These are phyloP conservation scores for Trametes punicea DNA, from an alignment of 768 basidiomycete species.

Conservation along the genomic window DNA sequence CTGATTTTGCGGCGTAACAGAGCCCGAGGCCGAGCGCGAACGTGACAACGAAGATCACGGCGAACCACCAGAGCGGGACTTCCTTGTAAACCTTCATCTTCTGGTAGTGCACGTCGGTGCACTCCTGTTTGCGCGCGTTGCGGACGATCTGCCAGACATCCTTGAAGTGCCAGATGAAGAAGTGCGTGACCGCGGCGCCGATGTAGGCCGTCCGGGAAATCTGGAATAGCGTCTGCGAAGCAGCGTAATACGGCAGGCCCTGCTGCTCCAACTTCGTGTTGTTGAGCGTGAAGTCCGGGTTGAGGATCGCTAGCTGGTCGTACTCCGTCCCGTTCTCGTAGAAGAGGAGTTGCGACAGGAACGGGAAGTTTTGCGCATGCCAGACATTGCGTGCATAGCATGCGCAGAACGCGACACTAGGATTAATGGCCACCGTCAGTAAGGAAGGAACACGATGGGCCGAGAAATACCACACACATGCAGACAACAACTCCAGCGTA, in stretches of 20 bases:
- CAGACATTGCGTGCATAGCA: conserved; percentile 48
- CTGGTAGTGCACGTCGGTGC: conserved; percentile 50
- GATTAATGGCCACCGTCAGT: not conserved
- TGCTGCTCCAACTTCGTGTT: conserved; percentile 43
- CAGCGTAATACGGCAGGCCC: conserved; percentile 46
- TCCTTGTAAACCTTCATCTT: conserved; percentile 47
- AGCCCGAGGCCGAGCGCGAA: conserved; percentile 50
- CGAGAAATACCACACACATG: conserved; percentile 34
- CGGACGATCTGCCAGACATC: conserved; percentile 19
- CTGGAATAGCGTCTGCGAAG: conserved; percentile 39
- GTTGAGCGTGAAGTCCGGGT: conserved; percentile 51
- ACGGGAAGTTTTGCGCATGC: conserved; percentile 56
- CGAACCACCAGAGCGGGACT: conserved; percentile 50
- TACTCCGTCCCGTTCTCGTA: conserved; percentile 50
- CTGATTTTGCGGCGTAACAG: conserved; percentile 48
- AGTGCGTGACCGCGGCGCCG: conserved; percentile 49
- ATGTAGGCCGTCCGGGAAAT: conserved; percentile 31
- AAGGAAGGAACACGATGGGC: not conserved
- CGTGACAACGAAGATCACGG: conserved; percentile 37
- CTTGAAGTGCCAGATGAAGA: conserved; percentile 18
- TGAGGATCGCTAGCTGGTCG: conserved; percentile 51
- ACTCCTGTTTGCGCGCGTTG: conserved; percentile 23
- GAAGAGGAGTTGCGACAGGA: conserved; percentile 31
- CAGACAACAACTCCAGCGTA: conserved; percentile 27
- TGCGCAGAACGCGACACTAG: conserved; percentile 36